These are phyloP conservation scores for Lasiosphaeria ovina DNA, from an alignment of 495 filamentous ascomycete genomes.

Conservation along the genomic window DNA sequence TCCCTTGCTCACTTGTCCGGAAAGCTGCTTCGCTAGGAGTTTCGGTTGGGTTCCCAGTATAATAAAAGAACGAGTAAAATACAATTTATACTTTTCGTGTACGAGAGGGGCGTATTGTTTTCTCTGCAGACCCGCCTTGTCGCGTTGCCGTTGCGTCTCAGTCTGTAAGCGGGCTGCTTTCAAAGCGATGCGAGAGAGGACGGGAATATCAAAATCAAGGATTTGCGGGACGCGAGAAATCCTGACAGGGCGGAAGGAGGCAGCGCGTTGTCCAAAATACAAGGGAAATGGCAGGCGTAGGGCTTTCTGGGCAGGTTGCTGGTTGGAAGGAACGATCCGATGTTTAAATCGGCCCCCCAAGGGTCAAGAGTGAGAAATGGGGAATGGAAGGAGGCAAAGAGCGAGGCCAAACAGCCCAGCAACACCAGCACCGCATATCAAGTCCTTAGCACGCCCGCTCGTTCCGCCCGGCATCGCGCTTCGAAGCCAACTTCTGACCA, in stretches of 20 bases:
- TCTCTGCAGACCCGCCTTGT: slow-evolving; percentile 18
- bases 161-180: not conserved
- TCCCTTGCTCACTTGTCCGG: slow-evolving; percentile 7
- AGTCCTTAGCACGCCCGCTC: not conserved
- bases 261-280: not conserved
- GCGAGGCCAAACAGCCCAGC: not conserved
- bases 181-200: not conserved
- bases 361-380: not conserved
- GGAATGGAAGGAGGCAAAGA: slow-evolving; percentile 8
- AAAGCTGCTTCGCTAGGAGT: not conserved
- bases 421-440: slow-evolving; percentile 1
- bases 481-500: not conserved
- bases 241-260: not conserved
- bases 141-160: not conserved
- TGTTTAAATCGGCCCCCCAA: slow-evolving; percentile 16
- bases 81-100: too few species aligned
- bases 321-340: slow-evolving; percentile 13
- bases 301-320: not conserved
- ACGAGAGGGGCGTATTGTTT: not conserved
- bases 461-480: not conserved
- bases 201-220: slow-evolving; percentile 7
- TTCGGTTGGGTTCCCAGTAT: too few species aligned
- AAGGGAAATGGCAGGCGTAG: slow-evolving; percentile 3
- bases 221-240: not conserved
- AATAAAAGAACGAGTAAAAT: too few species aligned